Conservation (phyloP, 106 monocot species). For the Phalaenopsis equestris region DNA sequence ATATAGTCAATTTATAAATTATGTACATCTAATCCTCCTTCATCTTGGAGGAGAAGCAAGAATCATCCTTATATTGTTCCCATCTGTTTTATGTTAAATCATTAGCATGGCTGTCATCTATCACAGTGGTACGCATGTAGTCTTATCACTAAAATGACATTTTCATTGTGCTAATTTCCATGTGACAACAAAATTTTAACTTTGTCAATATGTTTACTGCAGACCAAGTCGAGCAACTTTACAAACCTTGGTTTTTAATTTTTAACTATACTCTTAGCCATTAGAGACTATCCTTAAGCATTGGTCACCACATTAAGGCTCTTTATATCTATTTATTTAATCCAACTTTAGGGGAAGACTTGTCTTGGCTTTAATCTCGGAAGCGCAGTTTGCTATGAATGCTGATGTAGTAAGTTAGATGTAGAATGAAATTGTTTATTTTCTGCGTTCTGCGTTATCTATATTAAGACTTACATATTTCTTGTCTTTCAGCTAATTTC, state of each 20-base stretch:
- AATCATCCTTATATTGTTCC: not conserved
- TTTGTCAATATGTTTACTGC: not conserved
- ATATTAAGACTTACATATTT: not conserved
- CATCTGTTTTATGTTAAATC: not conserved
- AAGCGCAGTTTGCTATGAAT: not conserved
- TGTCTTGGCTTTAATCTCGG: not conserved
- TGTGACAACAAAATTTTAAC: not conserved
- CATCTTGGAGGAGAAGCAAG: not conserved
- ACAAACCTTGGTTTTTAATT: not conserved
- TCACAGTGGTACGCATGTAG: not conserved
- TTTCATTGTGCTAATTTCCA: not conserved
- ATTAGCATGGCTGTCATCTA: not conserved
- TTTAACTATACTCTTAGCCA: not conserved
- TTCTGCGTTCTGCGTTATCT: not conserved
- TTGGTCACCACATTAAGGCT: not conserved
- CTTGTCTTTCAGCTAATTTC: not conserved
- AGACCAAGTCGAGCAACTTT: not conserved
- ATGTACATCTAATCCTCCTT: too few relatives aligned
- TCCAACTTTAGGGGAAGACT: too few relatives aligned
- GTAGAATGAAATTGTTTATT: not conserved
- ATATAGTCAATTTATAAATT: too few relatives aligned
- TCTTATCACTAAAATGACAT: not conserved
- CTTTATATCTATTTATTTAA: not conserved
- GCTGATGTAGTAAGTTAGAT: not conserved
- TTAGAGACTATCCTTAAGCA: not conserved